A percentile compares a stretch with the other conserved stretches of the same genome.
Conservation (phyloP, 768 basidiomycete species). For the Baorangia bicolor region DNA sequence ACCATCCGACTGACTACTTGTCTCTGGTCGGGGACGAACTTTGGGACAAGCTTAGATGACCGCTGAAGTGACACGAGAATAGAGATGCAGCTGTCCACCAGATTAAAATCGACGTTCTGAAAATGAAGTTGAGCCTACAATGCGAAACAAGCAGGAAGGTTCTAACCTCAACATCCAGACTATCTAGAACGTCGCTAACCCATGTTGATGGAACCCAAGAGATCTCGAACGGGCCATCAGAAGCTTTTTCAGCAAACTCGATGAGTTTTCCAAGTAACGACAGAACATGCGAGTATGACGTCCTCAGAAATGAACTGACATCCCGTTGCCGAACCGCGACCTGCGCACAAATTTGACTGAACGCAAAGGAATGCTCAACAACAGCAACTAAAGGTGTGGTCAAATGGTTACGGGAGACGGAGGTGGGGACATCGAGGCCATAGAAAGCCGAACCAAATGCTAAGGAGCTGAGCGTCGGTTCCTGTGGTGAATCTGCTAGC, state of each 20-base stretch:
- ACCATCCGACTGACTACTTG: constrained; percentile 51
- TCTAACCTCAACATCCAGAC: constrained; percentile 56
- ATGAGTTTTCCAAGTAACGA: constrained; percentile 52
- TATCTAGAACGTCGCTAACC: constrained; percentile 54
- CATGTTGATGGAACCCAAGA: constrained; percentile 66
- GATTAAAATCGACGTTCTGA: constrained; percentile 52
- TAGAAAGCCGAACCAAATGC: constrained; percentile 65
- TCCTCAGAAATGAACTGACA: constrained; percentile 39
- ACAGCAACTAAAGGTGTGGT: constrained; percentile 54
- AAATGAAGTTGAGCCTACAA: constrained; percentile 6
- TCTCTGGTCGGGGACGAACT: constrained; percentile 54
- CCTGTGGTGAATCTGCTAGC: constrained; percentile 38
- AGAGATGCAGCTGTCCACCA: constrained; percentile 62
- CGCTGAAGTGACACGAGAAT: constrained; percentile 56
- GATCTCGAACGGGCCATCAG: constrained; percentile 35
- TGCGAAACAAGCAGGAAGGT: neutral
- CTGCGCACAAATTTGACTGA: constrained; percentile 47
- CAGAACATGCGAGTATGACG: constrained; percentile 53
- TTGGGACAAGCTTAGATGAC: constrained; percentile 49
- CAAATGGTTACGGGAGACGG: constrained; percentile 24
- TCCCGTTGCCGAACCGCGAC: constrained; percentile 33
- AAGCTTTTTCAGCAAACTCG: constrained; percentile 37
- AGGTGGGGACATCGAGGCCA: constrained; percentile 38
- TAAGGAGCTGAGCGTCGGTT: constrained; percentile 41
- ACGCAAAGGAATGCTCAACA: constrained; percentile 52